Evolutionary conservation across 768 basidiomycete genomes (phyloP).

Genomic region (Lactarius psammicola): DNA sequence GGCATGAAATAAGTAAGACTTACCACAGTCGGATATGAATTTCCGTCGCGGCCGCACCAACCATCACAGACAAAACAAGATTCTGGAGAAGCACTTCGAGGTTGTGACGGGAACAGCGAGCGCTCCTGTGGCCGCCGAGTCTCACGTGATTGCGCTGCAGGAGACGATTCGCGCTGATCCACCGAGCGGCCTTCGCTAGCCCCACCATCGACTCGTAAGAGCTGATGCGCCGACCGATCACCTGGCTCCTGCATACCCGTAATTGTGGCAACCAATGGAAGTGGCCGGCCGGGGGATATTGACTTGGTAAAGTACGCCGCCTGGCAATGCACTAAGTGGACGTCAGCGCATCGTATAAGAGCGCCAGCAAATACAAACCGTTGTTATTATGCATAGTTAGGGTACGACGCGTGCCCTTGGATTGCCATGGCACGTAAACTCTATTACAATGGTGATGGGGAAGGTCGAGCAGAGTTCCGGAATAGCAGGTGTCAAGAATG

Average conservation of each 20-base stretch:
- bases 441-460: constrained; percentile 32
- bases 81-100: constrained; percentile 28
- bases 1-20: too few species aligned
- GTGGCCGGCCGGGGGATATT: neutral
- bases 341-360: neutral
- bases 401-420: constrained; percentile 30
- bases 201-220: neutral
- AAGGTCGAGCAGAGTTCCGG: constrained; percentile 33
- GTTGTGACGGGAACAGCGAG: constrained; percentile 1
- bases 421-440: constrained; percentile 31
- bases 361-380: constrained; percentile 6
- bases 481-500: constrained; percentile 32
- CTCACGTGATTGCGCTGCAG: neutral
- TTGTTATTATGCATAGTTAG: constrained; percentile 26
- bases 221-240: neutral
- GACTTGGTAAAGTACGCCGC: neutral
- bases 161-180: neutral
- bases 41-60: too few species aligned
- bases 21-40: too few species aligned
- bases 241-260: neutral
- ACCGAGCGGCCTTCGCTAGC: neutral
- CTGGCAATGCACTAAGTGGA: constrained; percentile 13
- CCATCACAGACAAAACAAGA: constrained; percentile 27
- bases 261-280: neutral
- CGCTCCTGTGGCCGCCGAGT: constrained; percentile 1